Percentiles rank a stretch among this genome's conserved stretches.
Evolutionary conservation across 768 basidiomycete species (phyloP).

Genomic region (Naganishia vishniacii): DNA sequence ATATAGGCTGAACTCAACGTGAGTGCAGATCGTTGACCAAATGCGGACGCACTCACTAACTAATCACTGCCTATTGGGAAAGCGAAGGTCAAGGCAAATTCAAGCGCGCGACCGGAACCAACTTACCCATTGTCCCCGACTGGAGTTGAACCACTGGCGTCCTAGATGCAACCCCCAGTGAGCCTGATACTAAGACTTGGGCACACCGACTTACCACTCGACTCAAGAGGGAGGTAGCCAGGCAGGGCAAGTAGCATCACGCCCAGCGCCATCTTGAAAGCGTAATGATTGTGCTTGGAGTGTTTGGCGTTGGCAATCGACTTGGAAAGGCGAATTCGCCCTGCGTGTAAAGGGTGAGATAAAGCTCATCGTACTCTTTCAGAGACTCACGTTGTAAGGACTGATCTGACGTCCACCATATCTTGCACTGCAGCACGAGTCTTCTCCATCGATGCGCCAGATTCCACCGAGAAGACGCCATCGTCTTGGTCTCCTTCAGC

Average conservation of each 20-base stretch:
- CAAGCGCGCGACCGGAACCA: neutral
- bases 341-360: slow-evolving; percentile 22
- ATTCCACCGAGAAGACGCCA: neutral
- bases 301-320: slow-evolving; percentile 33
- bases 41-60: slow-evolving; percentile 38
- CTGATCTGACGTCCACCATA: slow-evolving; percentile 15
- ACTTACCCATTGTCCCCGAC: slow-evolving; percentile 43
- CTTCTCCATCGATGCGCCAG: neutral
- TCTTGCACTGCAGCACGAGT: neutral
- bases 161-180: slow-evolving; percentile 22
- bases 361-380: neutral
- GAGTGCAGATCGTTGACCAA: too few species aligned
- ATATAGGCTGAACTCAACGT: slow-evolving; percentile 40
- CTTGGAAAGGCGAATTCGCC: slow-evolving; percentile 35
- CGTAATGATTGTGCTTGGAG: slow-evolving; percentile 40
- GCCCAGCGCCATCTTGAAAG: slow-evolving; percentile 41
- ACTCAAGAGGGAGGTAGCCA: slow-evolving; percentile 36
- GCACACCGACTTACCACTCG: slow-evolving; percentile 6
- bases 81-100: neutral
- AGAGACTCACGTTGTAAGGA: neutral
- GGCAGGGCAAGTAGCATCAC: slow-evolving; percentile 44
- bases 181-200: neutral
- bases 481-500: neutral
- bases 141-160: slow-evolving; percentile 36
- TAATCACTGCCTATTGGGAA: slow-evolving; percentile 30